Base-by-base conservation (phyloP, 345 rosid genomes). In the Citrus trifoliata region DNA sequence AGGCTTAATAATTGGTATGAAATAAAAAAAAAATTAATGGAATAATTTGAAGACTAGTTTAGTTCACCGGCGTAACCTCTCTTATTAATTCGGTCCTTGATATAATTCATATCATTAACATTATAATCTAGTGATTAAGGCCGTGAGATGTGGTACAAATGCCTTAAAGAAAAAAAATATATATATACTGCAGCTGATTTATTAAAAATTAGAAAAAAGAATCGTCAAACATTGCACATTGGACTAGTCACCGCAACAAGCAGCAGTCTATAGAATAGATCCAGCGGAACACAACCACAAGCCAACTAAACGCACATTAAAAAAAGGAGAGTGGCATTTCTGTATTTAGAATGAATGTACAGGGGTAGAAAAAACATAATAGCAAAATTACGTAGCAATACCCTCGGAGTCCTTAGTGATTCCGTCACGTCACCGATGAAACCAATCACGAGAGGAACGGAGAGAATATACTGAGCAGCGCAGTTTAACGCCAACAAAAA, bases 341-440 rank as follows among this genome's bases (percentile, higher is more conserved):
- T 24, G 79, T 74, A 80, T 65, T 69, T 64, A 63, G 7, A n/a
- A 4, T 1, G 78, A 27, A 27, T 6, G 2, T 0, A 10, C 6
- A 33, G 55, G 69, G 55, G 56, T 25, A 65, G 37, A 32, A 33
- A 32, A 32, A 33, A 4, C 19, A 59, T 3, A 5, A 2, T 27
- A 0, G 2, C 24, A 10, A 5, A 42, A 71, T 38, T 60, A 70
- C 56, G 59, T 71, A 63, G 2, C 38, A 16, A 51, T 13, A 7
- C 72, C 79, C 70, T 67, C 30, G 14, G 18, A 30, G 60, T 53
- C 59, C 70, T 6, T 76, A 14, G 76, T 35, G 42, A 79, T 70
- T 77, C 79, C 83, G 81, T 82, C 83, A 37, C 79, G 81, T 81
- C 80, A 58, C 85, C 85, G 59, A 77, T 76, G 79, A 24, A 75